Conservation (phyloP, 371 early-diverging fungal genomes). For the Umbelopsis sp. region DNA sequence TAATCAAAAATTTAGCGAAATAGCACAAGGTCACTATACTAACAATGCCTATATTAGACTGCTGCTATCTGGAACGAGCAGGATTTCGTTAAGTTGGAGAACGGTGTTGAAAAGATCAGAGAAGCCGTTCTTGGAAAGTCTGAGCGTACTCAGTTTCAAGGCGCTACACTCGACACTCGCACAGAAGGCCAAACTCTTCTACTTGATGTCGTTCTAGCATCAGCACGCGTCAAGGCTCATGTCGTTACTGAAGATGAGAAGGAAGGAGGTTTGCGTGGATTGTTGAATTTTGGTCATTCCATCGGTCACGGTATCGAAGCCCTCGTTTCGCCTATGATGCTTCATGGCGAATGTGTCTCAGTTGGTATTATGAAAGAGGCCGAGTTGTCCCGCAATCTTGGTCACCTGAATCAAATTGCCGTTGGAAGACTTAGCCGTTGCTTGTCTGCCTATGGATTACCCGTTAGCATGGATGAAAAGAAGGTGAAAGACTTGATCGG, state of each 20-base stretch:
- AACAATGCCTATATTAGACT: conserved; percentile 49
- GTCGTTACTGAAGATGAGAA: conserved; percentile 96
- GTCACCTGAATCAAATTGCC: conserved; percentile 83
- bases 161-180: conserved; percentile 65
- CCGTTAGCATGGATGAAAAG: conserved; percentile 83
- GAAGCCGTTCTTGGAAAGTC: conserved; percentile 67
- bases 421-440: conserved; percentile 91
- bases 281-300: conserved; percentile 97
- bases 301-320: conserved; percentile 98
- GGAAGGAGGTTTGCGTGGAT: conserved; percentile 92
- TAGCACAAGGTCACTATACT: neutral
- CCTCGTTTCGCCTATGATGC: conserved; percentile 83
- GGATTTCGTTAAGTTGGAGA: conserved; percentile 90
- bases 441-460: conserved; percentile 86
- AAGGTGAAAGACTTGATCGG: conserved; percentile 69
- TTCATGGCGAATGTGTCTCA: conserved; percentile 97
- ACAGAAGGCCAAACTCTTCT: conserved; percentile 70
- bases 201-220: conserved; percentile 84
- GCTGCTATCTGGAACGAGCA: conserved; percentile 91
- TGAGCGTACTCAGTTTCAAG: conserved; percentile 53
- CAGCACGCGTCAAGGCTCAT: conserved; percentile 90
- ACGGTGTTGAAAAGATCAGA: conserved; percentile 77
- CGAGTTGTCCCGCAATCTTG: conserved; percentile 89
- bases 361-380: conserved; percentile 96
- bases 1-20: neutral